Conservation (phyloP, 768 basidiomycete species). For the Hebeloma cylindrosporum region DNA sequence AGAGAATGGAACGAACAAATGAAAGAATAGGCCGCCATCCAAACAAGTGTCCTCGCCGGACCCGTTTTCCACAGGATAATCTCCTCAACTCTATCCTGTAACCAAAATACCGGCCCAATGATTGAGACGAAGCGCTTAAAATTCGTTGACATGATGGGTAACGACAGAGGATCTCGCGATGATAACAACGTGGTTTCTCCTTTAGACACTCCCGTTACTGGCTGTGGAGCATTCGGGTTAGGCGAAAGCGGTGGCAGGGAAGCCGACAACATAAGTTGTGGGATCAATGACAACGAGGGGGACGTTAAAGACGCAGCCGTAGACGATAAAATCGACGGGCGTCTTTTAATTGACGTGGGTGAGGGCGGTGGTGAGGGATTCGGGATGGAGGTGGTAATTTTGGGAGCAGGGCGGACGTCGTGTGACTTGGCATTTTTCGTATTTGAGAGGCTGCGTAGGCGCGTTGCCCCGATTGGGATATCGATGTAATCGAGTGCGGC, state of each 20-base stretch:
- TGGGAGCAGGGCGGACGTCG: conserved; percentile 40
- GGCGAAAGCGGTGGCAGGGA: conserved; percentile 22
- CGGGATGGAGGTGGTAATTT: conserved; percentile 44
- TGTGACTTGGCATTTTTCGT: conserved; percentile 11
- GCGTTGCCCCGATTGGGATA: conserved; percentile 42
- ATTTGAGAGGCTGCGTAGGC: conserved; percentile 26
- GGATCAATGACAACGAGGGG: conserved; percentile 35
- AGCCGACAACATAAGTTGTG: conserved; percentile 38
- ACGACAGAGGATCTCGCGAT: conserved; percentile 67
- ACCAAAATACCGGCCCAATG: conserved; percentile 82
- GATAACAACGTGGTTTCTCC: conserved; percentile 57
- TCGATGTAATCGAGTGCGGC: conserved; percentile 51
- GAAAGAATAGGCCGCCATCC: conserved; percentile 77
- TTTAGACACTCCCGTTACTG: conserved; percentile 19
- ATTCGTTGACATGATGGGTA: conserved; percentile 76
- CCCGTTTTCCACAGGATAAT: conserved; percentile 79
- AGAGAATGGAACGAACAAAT: conserved; percentile 56
- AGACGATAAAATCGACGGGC: conserved; percentile 20
- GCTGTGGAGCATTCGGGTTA: conserved; percentile 9
- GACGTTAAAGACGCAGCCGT: conserved; percentile 25
- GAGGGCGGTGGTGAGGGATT: conserved; percentile 36
- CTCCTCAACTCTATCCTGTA: conserved; percentile 87
- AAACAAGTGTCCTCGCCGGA: conserved; percentile 68
- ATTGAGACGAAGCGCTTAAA: conserved; percentile 79
- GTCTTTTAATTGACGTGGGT: conserved; percentile 23